Conservation (phyloP, 305 asterid species). For the Fraxinus baroniana region DNA sequence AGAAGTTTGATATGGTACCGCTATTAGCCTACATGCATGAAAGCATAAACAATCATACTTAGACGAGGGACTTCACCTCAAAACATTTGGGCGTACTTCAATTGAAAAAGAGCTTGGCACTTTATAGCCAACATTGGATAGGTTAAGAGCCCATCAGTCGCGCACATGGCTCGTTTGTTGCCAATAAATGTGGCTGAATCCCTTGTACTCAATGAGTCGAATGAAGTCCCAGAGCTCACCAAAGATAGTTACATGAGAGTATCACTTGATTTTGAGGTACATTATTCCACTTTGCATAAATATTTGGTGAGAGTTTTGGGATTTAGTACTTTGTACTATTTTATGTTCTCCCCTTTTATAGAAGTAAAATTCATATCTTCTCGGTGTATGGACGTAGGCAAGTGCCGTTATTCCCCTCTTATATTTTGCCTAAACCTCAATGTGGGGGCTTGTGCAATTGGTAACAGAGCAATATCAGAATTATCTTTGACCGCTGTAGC, state of each 20-base stretch:
- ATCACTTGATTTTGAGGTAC: not conserved
- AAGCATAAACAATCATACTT: not conserved
- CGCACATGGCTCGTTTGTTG: not conserved
- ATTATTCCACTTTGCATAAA: not conserved
- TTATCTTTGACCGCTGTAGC: not conserved
- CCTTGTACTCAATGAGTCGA: not conserved
- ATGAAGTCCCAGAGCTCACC: not conserved
- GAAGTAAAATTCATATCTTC: not conserved
- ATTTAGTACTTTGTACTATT: not conserved
- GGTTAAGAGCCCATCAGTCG: not conserved
- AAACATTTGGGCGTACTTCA: not conserved
- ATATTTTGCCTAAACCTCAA: not conserved
- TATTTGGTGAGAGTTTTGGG: not conserved
- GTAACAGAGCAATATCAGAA: not conserved
- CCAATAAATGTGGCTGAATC: not conserved
- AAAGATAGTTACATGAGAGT: not conserved
- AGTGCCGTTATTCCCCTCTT: not conserved
- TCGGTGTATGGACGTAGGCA: not conserved
- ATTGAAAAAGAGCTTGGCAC: not conserved
- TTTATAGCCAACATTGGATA: not conserved
- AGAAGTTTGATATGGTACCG: not conserved
- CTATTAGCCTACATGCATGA: not conserved
- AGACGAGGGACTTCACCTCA: not conserved
- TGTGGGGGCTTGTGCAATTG: not conserved
- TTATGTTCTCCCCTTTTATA: not conserved